Conservation (phyloP, 257 asterid species). For the Paulownia fortunei region DNA sequence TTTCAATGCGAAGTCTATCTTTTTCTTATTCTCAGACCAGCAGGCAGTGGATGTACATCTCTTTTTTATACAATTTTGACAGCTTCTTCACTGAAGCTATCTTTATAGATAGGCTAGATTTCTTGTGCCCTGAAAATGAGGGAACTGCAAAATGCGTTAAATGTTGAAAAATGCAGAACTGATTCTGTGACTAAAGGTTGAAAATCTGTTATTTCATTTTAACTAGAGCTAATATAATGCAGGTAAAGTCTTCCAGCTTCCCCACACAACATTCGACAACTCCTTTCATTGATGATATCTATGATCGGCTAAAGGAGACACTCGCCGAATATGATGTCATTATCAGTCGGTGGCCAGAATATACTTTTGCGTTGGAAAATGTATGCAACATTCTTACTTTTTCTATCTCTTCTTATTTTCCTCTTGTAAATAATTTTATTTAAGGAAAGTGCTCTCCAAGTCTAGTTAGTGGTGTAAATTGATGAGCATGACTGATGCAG, state of each 20-base stretch:
- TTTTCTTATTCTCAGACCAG: neutral
- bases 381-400: constrained; percentile 43
- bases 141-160: too few relatives aligned
- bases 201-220: constrained; percentile 9
- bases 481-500: too few relatives aligned
- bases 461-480: too few relatives aligned
- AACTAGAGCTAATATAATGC: constrained; percentile 30
- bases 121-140: neutral
- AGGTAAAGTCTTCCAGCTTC: constrained; percentile 68
- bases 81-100: neutral
- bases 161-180: neutral
- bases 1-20: neutral
- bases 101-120: neutral
- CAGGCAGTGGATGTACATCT: neutral
- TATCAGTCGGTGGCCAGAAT: constrained; percentile 95
- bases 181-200: neutral
- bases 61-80: neutral
- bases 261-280: constrained; percentile 56
- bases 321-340: constrained; percentile 78
- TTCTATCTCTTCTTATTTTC: neutral
- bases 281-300: constrained; percentile 82
- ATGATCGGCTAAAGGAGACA: constrained; percentile 73
- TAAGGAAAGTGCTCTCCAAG: too few relatives aligned
- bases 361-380: constrained; percentile 71
- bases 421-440: neutral